These are phyloP conservation scores for Blastocystis sp. DNA, from an alignment of 352 stramenopile genomes.

Conservation along the genomic window DNA sequence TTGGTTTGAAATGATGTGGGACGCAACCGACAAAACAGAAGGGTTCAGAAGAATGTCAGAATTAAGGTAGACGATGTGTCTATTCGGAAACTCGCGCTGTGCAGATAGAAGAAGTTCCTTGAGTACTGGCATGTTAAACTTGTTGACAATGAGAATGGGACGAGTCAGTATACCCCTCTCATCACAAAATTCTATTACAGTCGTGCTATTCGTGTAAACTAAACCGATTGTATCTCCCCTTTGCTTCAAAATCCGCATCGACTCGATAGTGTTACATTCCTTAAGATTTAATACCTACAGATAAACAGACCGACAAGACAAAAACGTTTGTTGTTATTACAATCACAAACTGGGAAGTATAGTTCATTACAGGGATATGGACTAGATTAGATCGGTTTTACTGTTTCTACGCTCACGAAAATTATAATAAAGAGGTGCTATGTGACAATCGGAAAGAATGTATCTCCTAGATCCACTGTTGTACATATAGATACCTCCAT, in stretches of 20 bases:
- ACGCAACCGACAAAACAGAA: not conserved
- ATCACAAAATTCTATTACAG: not conserved
- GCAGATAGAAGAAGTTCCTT: not conserved
- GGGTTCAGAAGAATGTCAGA: not conserved
- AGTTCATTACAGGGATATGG: not conserved
- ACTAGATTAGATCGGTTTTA: not conserved
- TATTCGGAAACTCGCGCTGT: not conserved
- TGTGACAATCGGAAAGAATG: too few relatives aligned
- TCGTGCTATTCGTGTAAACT: not conserved
- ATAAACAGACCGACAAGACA: not conserved
- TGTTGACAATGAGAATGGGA: not conserved
- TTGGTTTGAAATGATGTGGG: not conserved
- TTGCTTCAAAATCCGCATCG: not conserved
- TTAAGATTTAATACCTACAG: not conserved
- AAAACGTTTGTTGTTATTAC: not conserved
- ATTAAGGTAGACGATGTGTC: not conserved
- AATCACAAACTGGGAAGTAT: not conserved
- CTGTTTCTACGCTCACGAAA: too few relatives aligned
- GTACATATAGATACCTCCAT: too few relatives aligned
- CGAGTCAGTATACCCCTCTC: not conserved
- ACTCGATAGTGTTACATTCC: not conserved
- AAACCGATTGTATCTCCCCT: not conserved
- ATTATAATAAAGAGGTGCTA: too few relatives aligned
- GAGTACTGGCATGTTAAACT: not conserved
- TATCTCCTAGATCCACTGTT: too few relatives aligned